Evolutionary conservation across 331 rosid genomes (phyloP).

Genomic region (Telfairia occidentalis): DNA sequence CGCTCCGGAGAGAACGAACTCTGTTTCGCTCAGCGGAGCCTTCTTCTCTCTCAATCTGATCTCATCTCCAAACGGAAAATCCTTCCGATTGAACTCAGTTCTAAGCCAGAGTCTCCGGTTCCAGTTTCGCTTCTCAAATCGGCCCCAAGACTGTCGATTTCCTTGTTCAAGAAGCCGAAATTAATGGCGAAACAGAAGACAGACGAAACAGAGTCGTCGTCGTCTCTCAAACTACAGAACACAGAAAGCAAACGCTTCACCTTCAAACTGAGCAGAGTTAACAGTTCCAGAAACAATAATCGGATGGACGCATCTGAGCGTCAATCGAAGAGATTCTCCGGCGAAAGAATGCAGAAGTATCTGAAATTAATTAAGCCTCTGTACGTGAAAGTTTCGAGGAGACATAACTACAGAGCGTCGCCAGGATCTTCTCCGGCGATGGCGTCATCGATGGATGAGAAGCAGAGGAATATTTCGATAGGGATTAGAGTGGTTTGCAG

Average conservation of each 20-base stretch:
- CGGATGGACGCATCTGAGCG: constrained; percentile 21
- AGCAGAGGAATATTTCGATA: constrained; percentile 32
- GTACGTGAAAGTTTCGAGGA: constrained; percentile 46
- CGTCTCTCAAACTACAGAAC: constrained; percentile 16
- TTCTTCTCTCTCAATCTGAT: constrained; percentile 30
- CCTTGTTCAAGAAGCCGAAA: constrained; percentile 42
- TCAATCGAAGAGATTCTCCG: constrained; percentile 35
- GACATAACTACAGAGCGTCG: constrained; percentile 26
- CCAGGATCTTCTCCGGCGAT: constrained; percentile 37
- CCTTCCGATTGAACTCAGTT: constrained; percentile 53
- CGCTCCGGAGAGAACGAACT: background rate
- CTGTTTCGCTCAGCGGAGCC: constrained; percentile 3
- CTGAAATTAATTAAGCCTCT: constrained; percentile 66
- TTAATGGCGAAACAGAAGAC: constrained; percentile 14
- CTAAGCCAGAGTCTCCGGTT: constrained; percentile 71
- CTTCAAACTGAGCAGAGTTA: constrained; percentile 34
- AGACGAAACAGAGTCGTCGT: constrained; percentile 9
- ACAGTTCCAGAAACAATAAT: constrained; percentile 23
- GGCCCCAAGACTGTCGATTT: constrained; percentile 57
- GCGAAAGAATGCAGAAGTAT: constrained; percentile 57
- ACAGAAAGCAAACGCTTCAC: constrained; percentile 21
- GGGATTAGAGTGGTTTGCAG: constrained; percentile 39
- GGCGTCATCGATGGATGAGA: constrained; percentile 26
- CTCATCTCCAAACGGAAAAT: constrained; percentile 55
- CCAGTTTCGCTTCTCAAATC: constrained; percentile 52